Conservation (phyloP, 768 basidiomycete genomes). For the Lactarius hatsudake region DNA sequence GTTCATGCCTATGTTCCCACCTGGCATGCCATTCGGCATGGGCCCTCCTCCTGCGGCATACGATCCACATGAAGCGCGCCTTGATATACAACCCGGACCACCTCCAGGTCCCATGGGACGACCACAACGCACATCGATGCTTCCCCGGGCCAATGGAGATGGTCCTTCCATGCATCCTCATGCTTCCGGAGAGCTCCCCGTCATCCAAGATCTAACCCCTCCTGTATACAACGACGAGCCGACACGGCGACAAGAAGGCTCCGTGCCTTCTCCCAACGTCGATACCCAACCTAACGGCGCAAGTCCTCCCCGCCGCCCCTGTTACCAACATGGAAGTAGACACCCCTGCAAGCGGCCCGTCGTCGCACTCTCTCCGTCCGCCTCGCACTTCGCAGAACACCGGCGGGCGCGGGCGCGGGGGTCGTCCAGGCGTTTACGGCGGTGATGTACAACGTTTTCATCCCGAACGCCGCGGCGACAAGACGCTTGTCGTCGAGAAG, state of each 20-base stretch:
- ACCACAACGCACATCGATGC: slow-evolving; percentile 53
- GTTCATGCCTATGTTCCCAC: slow-evolving; percentile 69
- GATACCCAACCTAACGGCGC: slow-evolving; percentile 10
- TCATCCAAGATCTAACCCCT: slow-evolving; percentile 82
- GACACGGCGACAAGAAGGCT: slow-evolving; percentile 13
- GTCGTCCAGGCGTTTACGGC: slow-evolving; percentile 55
- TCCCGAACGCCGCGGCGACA: slow-evolving; percentile 64
- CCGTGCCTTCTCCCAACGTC: neutral
- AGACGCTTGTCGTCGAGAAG: slow-evolving; percentile 90
- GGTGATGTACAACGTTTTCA: slow-evolving; percentile 66
- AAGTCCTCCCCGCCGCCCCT: slow-evolving; percentile 1
- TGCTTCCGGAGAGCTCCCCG: slow-evolving; percentile 71
- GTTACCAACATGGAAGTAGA: slow-evolving; percentile 27
- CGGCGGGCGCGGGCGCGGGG: slow-evolving; percentile 37
- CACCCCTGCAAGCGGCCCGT: slow-evolving; percentile 38
- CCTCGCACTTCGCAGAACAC: slow-evolving; percentile 13
- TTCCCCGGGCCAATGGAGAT: slow-evolving; percentile 54
- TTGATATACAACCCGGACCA: slow-evolving; percentile 69
- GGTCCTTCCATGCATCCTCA: slow-evolving; percentile 36
- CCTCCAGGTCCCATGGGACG: slow-evolving; percentile 33
- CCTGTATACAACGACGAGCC: slow-evolving; percentile 35
- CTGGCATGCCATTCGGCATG: slow-evolving; percentile 56
- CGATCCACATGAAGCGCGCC: slow-evolving; percentile 72
- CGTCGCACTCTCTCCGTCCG: slow-evolving; percentile 25
- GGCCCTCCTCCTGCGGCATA: slow-evolving; percentile 51